These are phyloP conservation scores for Pholiota microspora DNA, from an alignment of 768 basidiomycete species.

Conservation along the genomic window DNA sequence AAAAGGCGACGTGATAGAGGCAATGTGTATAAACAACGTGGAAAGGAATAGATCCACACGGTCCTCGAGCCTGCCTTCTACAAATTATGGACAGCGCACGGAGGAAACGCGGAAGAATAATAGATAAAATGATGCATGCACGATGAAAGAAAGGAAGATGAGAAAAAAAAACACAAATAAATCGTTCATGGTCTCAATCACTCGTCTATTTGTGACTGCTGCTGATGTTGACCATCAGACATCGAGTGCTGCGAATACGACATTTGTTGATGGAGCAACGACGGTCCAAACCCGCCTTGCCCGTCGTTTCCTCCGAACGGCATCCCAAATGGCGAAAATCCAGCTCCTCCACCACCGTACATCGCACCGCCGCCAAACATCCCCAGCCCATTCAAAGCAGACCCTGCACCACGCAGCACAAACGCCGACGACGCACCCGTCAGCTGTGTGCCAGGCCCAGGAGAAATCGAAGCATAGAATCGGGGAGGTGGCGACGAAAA, in stretches of 20 bases:
- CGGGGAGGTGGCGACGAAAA: slow-evolving; percentile 45
- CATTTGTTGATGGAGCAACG: slow-evolving; percentile 10
- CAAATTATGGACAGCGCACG: slow-evolving; percentile 3
- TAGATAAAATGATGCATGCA: not conserved
- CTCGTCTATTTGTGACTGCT: slow-evolving; percentile 3
- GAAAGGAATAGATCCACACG: slow-evolving; percentile 10
- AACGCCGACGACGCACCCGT: slow-evolving; percentile 32
- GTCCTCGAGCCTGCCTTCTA: slow-evolving; percentile 10
- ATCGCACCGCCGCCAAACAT: slow-evolving; percentile 6
- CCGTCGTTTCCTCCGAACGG: slow-evolving; percentile 5
- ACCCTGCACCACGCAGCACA: slow-evolving; percentile 28
- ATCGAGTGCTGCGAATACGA: slow-evolving; percentile 11
- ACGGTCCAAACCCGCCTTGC: slow-evolving; percentile 8
- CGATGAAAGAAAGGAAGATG: not conserved
- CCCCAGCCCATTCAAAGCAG: slow-evolving; percentile 6
- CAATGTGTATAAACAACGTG: not conserved
- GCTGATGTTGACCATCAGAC: slow-evolving; percentile 17
- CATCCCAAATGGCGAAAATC: slow-evolving; percentile 22
- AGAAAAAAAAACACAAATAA: not conserved
- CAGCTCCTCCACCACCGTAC: slow-evolving; percentile 5
- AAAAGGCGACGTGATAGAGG: not conserved
- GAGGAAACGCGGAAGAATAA: not conserved
- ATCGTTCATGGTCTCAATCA: not conserved
- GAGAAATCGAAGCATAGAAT: slow-evolving; percentile 30
- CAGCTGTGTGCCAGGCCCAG: slow-evolving; percentile 26